Percentiles rank a stretch among this genome's conserved stretches.
These are phyloP conservation scores for Dactylis glomerata DNA, from an alignment of 176 grass and related monocot species.

Conservation along the genomic window DNA sequence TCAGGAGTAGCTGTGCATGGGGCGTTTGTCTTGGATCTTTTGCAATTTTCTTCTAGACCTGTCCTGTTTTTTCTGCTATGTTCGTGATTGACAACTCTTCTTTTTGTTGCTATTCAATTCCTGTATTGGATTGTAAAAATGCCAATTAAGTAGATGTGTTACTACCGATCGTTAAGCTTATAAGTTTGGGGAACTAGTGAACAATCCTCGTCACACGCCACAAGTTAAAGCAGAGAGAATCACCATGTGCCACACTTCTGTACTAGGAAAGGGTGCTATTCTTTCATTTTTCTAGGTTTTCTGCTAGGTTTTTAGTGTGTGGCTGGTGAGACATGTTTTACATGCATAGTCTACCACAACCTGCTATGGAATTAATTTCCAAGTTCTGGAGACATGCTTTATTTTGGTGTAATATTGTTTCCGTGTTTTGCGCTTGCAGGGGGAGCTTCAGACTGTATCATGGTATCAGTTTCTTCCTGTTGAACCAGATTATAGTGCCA, in stretches of 20 bases:
- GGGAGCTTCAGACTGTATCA: constrained; percentile 85
- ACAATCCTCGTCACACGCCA: background rate
- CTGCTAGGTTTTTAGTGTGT: background rate
- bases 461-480: constrained; percentile 97
- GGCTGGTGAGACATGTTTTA: background rate
- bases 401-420: constrained; percentile 11
- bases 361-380: background rate
- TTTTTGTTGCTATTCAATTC: background rate
- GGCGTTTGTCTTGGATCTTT: background rate
- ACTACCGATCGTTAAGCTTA: background rate
- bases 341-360: background rate
- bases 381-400: background rate
- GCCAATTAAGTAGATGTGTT: background rate
- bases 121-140: background rate
- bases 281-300: background rate
- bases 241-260: background rate
- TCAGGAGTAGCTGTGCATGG: background rate
- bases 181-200: background rate
- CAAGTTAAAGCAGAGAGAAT: background rate
- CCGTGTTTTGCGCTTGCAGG: constrained; percentile 37
- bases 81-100: background rate
- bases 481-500: constrained; percentile 57
- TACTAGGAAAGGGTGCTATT: background rate
- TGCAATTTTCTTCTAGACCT: background rate
- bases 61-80: background rate